Conservation (phyloP, 2,329 filamentous ascomycete species). For the Penicillium sp. region DNA sequence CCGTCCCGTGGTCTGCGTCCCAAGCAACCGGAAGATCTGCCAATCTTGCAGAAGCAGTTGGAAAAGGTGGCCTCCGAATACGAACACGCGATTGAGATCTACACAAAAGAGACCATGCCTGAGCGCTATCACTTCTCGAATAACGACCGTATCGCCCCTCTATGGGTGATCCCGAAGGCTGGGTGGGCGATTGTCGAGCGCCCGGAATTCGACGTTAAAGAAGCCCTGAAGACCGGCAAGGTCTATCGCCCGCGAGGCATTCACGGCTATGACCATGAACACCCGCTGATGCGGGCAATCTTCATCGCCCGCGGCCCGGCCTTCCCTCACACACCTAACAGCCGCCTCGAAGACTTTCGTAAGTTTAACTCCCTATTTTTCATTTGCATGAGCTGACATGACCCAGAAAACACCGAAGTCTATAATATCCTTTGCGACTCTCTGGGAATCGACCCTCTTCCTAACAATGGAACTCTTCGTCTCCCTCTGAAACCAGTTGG, state of each 20-base stretch:
- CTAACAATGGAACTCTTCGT: slow-evolving; percentile 82
- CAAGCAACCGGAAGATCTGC: slow-evolving; percentile 65
- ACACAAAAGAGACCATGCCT: slow-evolving; percentile 85
- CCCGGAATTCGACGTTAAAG: slow-evolving; percentile 71
- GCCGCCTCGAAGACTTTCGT: slow-evolving; percentile 78
- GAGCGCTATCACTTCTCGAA: slow-evolving; percentile 85
- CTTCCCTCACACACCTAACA: slow-evolving; percentile 82
- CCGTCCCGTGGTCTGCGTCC: slow-evolving; percentile 85
- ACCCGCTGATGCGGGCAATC: slow-evolving; percentile 93
- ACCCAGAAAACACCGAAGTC: slow-evolving; percentile 82
- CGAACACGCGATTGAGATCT: slow-evolving; percentile 70
- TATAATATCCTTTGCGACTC: slow-evolving; percentile 95
- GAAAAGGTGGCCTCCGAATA: slow-evolving; percentile 59
- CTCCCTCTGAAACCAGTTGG: slow-evolving; percentile 47
- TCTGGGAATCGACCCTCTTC: slow-evolving; percentile 66
- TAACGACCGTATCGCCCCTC: slow-evolving; percentile 84
- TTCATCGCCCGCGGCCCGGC: slow-evolving; percentile 90
- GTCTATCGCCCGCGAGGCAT: slow-evolving; percentile 79
- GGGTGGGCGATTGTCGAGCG: slow-evolving; percentile 89
- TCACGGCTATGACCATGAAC: slow-evolving; percentile 92
- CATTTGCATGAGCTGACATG: neutral
- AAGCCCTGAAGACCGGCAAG: slow-evolving; percentile 61
- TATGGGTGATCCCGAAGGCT: slow-evolving; percentile 90
- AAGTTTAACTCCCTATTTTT: slow-evolving; percentile 45
- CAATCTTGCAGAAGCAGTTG: slow-evolving; percentile 62